Conservation (phyloP, 441 rosid species). For the Pelargonium cotyledonis region DNA sequence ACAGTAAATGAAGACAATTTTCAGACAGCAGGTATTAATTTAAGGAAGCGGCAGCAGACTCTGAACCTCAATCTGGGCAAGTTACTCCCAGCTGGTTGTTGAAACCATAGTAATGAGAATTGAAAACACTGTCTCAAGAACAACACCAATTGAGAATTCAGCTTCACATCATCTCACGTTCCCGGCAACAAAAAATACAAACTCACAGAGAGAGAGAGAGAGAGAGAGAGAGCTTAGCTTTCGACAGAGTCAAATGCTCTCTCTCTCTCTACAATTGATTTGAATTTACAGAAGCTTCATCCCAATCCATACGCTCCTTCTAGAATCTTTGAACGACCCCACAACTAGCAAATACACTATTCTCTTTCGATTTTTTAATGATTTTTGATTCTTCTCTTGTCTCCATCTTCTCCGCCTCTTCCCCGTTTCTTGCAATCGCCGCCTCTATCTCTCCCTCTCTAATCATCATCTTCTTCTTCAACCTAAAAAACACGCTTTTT, state of each 20-base stretch:
- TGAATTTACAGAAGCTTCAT: neutral
- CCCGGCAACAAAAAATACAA: too few relatives aligned
- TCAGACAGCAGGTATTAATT: too few relatives aligned
- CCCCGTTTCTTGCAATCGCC: slow-evolving; percentile 20
- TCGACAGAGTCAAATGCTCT: neutral
- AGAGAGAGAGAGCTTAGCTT: too few relatives aligned
- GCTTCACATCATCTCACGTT: too few relatives aligned
- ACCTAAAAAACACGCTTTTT: neutral
- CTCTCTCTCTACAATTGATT: neutral
- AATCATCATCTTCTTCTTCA: slow-evolving; percentile 5
- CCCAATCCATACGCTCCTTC: neutral
- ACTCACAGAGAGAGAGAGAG: too few relatives aligned
- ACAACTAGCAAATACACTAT: neutral
- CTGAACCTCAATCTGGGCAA: too few relatives aligned
- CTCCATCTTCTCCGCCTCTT: slow-evolving; percentile 25
- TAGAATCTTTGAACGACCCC: slow-evolving; percentile 2
- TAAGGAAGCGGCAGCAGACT: too few relatives aligned
- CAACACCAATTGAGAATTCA: too few relatives aligned
- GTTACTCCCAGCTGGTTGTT: too few relatives aligned
- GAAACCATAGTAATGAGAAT: too few relatives aligned
- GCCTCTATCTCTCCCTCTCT: slow-evolving; percentile 8
- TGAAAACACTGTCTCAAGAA: too few relatives aligned
- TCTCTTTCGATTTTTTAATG: neutral
- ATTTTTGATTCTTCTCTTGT: slow-evolving; percentile 9
- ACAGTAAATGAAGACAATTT: too few relatives aligned